Conservation (phyloP, 441 rosid genomes). For the Syzygium syzygioides region DNA sequence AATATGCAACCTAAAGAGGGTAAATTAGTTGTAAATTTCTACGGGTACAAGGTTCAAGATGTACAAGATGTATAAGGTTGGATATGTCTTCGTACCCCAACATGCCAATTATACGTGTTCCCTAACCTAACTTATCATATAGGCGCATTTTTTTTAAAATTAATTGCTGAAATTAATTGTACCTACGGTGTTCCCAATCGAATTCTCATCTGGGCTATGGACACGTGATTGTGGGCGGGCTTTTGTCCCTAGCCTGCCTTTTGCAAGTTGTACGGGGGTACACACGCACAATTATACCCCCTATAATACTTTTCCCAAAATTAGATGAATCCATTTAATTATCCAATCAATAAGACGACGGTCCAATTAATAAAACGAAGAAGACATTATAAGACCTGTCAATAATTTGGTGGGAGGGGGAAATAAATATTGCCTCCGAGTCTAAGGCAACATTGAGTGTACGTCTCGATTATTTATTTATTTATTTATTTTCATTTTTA, state of each 20-base stretch:
- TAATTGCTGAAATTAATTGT: not conserved
- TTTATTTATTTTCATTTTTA: not conserved
- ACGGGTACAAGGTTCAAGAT: not conserved
- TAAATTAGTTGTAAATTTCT: not conserved
- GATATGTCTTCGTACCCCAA: not conserved
- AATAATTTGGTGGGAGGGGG: not conserved
- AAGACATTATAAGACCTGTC: not conserved
- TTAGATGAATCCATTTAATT: not conserved
- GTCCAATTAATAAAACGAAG: not conserved
- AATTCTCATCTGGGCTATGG: not conserved
- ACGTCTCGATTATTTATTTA: not conserved
- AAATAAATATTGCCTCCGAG: not conserved
- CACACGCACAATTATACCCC: not conserved
- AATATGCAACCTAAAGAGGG: accelerated
- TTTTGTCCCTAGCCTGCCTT: not conserved
- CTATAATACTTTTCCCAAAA: not conserved
- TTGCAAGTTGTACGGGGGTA: not conserved
- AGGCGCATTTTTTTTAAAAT: not conserved
- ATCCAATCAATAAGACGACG: not conserved
- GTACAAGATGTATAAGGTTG: not conserved
- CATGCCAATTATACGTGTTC: not conserved
- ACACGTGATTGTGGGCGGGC: not conserved
- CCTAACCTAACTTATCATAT: not conserved
- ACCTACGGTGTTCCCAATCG: not conserved
- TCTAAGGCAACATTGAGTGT: not conserved